Evolutionary conservation across 2,329 filamentous ascomycete genomes (phyloP), one percentile per base, ranked within the genome.

Genomic region (Seiridium cupressi): DNA sequence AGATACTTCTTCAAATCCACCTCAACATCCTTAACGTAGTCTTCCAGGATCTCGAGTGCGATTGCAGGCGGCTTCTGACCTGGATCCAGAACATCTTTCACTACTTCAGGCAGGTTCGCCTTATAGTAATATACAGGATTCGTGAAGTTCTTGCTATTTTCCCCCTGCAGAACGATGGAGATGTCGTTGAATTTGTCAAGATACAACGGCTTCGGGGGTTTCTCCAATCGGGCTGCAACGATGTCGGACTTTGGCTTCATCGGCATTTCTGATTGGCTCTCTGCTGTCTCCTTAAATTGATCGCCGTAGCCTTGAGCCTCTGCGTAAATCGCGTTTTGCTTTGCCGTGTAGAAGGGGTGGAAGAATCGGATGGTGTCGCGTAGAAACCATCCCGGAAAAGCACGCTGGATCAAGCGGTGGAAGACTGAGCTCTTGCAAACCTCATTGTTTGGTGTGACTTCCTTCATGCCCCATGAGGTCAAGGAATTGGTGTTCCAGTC

Each of bases 361-460:
- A 80, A 78, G 44, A 80, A 69, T 35, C 73, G 70, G 4, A 79
- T 63, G 0, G 77, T 79, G 69, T 81, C 77, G 61, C 65, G 67
- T 5, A 70, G 69, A 69, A 80, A 82, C 73, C 76, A 78, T 13
- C 73, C 73, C 0, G 80, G 79, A 7, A 81, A 65, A 8, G 73
- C 78, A 5, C 79, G 72, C 60, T 79, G 75, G 61, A 82, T 76
- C 11, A 82, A 73, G 64, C 78, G 79, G 67, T 81, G 77, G 40
- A 79, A 60, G 67, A 81, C 76, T 3, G 77, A 79, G 0, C 79
- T 77, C 3, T 75, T 74, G 6, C 76, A 67, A 1, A 74, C 74
- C 60, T 77, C 74, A 54, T 65, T 62, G 63, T 78, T 74, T 11
- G 67, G 67, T 40, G 71, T 67, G 1, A 76, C 74, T 61, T 78